Evolutionary conservation across 306 rosid species (phyloP), one percentile per base, ranked within the genome.

Genomic region (Abrus precatorius): DNA sequence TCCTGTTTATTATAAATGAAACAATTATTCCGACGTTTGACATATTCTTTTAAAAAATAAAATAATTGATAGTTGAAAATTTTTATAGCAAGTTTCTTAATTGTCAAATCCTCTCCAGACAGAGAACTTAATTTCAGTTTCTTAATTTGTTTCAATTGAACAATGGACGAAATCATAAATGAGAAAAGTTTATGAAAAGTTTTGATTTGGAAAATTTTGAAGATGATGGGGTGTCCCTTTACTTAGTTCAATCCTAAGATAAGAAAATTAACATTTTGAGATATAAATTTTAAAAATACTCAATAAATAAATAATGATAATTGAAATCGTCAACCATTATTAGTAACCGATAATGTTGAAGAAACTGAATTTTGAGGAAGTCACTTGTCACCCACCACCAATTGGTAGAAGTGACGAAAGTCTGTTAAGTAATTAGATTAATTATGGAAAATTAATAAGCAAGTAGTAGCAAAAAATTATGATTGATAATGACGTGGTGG

Each of bases 281-380:
- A 64, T 7, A 40, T 6, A 38, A 64, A 5, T 63, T 38, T 7
- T 3, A 7, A 40, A 40, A 38, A 64, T 36, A 60, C 36, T 36
- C 3, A 14, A 38, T 40, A 38, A 36, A n/a, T 40, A 2, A 64
- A 3, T 40, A 40, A 2, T 32, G 5, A 59, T 32, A 32, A 60
- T 64, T 64, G 72, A 65, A 65, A 3, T 41, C 41, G 52, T 65
- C 53, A 65, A 65, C 9, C 34, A 41, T 65, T 41, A 7, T 65
- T 65, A 41, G n/a, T 9, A 41, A 65, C 34, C 3, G 14, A 65
- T 41, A 65, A 65, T 41, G 71, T 41, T 65, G 71, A 41, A 12
- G 28, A 61, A 36, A 63, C 12, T 3, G 5, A 38, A 38, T 13
- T 5, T 63, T 63, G 69, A 32, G 32, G 7, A 63, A 63, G 69